Evolutionary conservation across 73 alveolate species (phyloP).

Genomic region (Stentor roeselii): DNA sequence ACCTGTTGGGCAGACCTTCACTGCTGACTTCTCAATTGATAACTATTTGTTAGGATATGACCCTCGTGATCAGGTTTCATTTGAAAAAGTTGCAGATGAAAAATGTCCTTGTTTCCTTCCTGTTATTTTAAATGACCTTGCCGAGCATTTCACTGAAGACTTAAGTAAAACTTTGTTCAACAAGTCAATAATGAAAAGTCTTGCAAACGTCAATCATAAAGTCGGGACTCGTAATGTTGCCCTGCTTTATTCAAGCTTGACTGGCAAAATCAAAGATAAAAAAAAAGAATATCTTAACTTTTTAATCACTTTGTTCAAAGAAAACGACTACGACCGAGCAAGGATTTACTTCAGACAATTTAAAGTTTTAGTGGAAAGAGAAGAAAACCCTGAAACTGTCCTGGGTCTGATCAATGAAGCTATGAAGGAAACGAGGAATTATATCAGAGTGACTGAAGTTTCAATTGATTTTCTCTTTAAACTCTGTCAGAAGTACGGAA

Average conservation of each 20-base stretch:
- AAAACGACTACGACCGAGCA: slow-evolving; percentile 38
- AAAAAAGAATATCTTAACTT: slow-evolving; percentile 1
- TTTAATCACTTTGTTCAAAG: slow-evolving; percentile 33
- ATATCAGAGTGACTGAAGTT: slow-evolving; percentile 38
- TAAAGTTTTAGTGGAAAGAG: neutral
- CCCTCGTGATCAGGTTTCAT: neutral
- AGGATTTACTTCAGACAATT: slow-evolving; percentile 40
- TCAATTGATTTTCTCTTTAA: slow-evolving; percentile 45
- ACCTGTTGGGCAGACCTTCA: neutral
- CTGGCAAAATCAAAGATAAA: neutral
- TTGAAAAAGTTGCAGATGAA: neutral
- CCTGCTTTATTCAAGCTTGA: neutral
- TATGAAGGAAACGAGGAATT: slow-evolving; percentile 34
- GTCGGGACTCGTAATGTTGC: neutral
- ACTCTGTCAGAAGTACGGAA: slow-evolving; percentile 24
- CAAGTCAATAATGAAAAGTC: neutral
- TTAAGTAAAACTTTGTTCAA: no score
- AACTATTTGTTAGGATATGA: neutral
- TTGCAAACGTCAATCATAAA: neutral
- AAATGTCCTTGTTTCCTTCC: neutral
- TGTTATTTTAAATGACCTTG: neutral
- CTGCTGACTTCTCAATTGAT: neutral
- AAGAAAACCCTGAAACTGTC: slow-evolving; percentile 34
- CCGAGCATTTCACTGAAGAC: neutral
- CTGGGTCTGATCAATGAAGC: slow-evolving; percentile 29